These are phyloP conservation scores for Fusarium humuli DNA, from an alignment of 2,329 filamentous ascomycete genomes.

Conservation along the genomic window DNA sequence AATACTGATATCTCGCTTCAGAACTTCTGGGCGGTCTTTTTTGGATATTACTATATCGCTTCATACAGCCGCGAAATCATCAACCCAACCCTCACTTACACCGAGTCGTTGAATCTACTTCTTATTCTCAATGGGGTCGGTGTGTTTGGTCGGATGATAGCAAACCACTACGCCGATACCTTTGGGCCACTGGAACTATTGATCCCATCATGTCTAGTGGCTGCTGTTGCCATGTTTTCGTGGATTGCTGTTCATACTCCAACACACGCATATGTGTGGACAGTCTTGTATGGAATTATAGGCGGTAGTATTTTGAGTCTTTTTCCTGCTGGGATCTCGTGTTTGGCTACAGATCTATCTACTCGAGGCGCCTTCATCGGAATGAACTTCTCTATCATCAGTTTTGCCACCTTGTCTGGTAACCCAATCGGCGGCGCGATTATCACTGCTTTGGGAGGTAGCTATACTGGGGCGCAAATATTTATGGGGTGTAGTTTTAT, in stretches of 20 bases:
- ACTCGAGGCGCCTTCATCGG: conserved; percentile 67
- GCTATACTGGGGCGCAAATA: conserved; percentile 60
- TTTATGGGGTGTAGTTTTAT: conserved; percentile 54
- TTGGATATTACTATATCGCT: conserved; percentile 62
- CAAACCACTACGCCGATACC: conserved; percentile 59
- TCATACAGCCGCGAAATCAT: conserved; percentile 58
- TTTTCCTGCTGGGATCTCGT: conserved; percentile 69
- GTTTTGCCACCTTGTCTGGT: conserved; percentile 63
- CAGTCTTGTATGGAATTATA: conserved; percentile 70
- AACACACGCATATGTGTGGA: conserved; percentile 68
- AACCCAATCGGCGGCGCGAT: conserved; percentile 64
- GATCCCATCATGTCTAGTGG: not conserved
- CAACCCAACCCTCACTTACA: not conserved
- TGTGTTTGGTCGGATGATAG: conserved; percentile 61
- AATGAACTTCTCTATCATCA: conserved; percentile 68
- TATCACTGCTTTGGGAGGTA: conserved; percentile 56
- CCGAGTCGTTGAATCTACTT: conserved; percentile 40
- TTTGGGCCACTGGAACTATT: not conserved
- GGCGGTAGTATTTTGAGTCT: conserved; percentile 68
- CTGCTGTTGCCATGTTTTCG: not conserved
- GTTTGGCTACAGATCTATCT: conserved; percentile 63
- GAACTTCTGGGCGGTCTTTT: conserved; percentile 53
- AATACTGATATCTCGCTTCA: conserved; percentile 26
- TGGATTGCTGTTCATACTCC: conserved; percentile 68
- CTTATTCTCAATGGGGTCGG: conserved; percentile 67